Evolutionary conservation across 2,329 filamentous ascomycete genomes (phyloP), one percentile per base, ranked within the genome.

Genomic region (Fusarium buxicola): DNA sequence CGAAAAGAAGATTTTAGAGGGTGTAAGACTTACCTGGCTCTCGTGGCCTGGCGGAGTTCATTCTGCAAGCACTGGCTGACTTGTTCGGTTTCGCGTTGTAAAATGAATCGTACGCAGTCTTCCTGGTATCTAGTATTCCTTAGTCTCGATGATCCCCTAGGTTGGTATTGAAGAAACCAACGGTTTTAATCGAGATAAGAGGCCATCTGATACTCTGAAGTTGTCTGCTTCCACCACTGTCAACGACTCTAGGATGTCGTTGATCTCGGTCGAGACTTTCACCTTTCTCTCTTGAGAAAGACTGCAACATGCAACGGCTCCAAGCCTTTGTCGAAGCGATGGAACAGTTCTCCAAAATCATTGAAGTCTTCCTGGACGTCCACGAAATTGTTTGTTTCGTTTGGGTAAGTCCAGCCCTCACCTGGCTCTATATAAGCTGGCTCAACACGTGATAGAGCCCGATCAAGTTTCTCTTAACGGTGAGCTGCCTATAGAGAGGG

Each of bases 401-500:
- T 28, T 60, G 57, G 60, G 60, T 57, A 46, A 24, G 21, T 15
- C 3, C 5, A n/a, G 1, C 15, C 8, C 15, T 7, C n/a, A 8
- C 16, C 5, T 3, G 11, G 13, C 12, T n/a, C 5, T 5, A 5
- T 28, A 30, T 4, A 10, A 43, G 7, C 4, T 55, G n/a, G 45
- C 32, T 44, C 2, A 50, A 7, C 4, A 12, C 11, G 4, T 7
- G n/a, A 10, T 16, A 63, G 60, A 57, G 57, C 5, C 60, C 57
- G 5, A 51, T 63, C 16, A 63, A 55, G 10, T 62, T 55, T 25
- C 34, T 55, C 34, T 24, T 62, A 1, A 44, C 32, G n/a, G 59
- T 38, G 18, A 25, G 30, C 21, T 24, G 9, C 11, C 18, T 7
- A 24, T 15, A n/a, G n/a, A n/a, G n/a, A n/a, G n/a, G n/a, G n/a